Conservation (phyloP, 306 rosid genomes). For the Acacia acuminata region DNA sequence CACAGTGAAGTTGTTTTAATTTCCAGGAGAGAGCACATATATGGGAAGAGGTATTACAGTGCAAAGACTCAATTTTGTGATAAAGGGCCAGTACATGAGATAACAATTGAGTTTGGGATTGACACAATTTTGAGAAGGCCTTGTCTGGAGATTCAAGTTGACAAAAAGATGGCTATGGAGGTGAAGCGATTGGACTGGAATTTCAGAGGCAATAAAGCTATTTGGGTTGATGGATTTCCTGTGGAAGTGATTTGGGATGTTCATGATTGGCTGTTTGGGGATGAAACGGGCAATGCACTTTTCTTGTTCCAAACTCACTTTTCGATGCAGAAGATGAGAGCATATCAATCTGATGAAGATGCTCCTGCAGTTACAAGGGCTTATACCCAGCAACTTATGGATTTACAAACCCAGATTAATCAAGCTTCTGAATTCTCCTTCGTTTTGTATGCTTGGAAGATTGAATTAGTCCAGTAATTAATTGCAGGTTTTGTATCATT, state of each 20-base stretch:
- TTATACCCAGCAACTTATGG: slow-evolving; percentile 56
- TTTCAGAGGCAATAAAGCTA: slow-evolving; percentile 78
- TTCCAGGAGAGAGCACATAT: slow-evolving; percentile 78
- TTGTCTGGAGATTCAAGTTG: slow-evolving; percentile 77
- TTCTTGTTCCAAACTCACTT: slow-evolving; percentile 86
- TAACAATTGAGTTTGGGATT: slow-evolving; percentile 83
- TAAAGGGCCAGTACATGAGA: slow-evolving; percentile 69
- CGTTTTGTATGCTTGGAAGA: slow-evolving; percentile 84
- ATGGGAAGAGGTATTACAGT: slow-evolving; percentile 66
- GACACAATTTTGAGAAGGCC: slow-evolving; percentile 67
- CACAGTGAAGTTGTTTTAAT: slow-evolving; percentile 53
- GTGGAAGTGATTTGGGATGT: slow-evolving; percentile 96
- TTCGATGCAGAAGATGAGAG: slow-evolving; percentile 54
- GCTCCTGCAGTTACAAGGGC: slow-evolving; percentile 57
- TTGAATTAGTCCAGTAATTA: slow-evolving; percentile 47
- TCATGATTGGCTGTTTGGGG: slow-evolving; percentile 90
- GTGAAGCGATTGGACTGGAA: slow-evolving; percentile 89
- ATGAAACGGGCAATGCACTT: slow-evolving; percentile 56
- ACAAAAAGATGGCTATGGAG: slow-evolving; percentile 70
- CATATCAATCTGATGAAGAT: slow-evolving; percentile 45
- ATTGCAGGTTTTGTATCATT: slow-evolving; percentile 23
- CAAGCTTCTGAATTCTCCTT: slow-evolving; percentile 82
- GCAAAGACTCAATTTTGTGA: slow-evolving; percentile 79
- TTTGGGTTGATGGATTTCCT: slow-evolving; percentile 76
- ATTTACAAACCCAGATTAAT: slow-evolving; percentile 41